A percentile compares a stretch with the other conserved stretches of the same genome.
Conservation (phyloP, 2,329 filamentous ascomycete species). For the Rutstroemia sp. region DNA sequence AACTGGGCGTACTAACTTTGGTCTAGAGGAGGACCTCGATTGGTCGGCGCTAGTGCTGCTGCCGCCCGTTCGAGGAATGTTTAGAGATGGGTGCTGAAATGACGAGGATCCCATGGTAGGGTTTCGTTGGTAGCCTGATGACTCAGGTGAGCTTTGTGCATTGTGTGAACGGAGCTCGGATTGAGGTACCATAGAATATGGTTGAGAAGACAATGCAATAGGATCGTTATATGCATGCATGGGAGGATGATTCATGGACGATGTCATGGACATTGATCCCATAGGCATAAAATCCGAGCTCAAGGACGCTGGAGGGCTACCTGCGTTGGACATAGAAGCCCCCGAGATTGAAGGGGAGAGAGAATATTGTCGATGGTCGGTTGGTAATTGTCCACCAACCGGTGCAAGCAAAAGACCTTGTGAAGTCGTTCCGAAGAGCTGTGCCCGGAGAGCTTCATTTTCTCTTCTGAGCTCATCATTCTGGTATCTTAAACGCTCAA, state of each 20-base stretch:
- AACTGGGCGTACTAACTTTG: slow-evolving; percentile 14
- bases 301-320: slow-evolving; percentile 26
- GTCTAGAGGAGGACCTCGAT: slow-evolving; percentile 16
- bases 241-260: slow-evolving; percentile 25
- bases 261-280: slow-evolving; percentile 27
- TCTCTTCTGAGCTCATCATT: slow-evolving; percentile 34
- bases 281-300: slow-evolving; percentile 28
- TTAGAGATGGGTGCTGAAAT: slow-evolving; percentile 28
- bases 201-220: slow-evolving; percentile 25
- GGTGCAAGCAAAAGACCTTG: slow-evolving; percentile 21
- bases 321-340: slow-evolving; percentile 25
- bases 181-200: slow-evolving; percentile 31
- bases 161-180: slow-evolving; percentile 29
- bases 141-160: slow-evolving; percentile 32
- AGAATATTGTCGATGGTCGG: slow-evolving; percentile 27
- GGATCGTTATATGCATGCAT: slow-evolving; percentile 28
- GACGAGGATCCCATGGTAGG: slow-evolving; percentile 27
- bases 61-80: slow-evolving; percentile 22
- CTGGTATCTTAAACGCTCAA: slow-evolving; percentile 34
- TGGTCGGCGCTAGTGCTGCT: slow-evolving; percentile 10
- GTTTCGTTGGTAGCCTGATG: slow-evolving; percentile 29
- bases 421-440: slow-evolving; percentile 30
- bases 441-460: slow-evolving; percentile 33
- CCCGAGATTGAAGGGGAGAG: slow-evolving; percentile 29
- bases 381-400: slow-evolving; percentile 13